Percentiles rank a stretch among this genome's conserved stretches.
phyloP scores from a whole-genome alignment of 2,329 filamentous ascomycete species.

The Mariannaea sp. region DNA sequence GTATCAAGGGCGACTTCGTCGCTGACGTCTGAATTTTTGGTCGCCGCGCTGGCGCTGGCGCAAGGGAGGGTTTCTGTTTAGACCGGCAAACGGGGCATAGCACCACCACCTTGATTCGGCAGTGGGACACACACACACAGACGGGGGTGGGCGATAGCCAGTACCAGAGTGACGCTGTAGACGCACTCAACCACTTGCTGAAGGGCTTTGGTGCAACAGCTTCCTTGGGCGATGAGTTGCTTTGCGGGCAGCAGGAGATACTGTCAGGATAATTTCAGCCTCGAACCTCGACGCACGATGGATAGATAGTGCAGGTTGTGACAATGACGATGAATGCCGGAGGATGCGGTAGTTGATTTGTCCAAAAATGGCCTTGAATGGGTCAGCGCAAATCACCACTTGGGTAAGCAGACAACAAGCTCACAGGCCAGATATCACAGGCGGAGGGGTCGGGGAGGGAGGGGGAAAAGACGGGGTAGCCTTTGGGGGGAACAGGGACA shows the following conservation, averaged over 20 bases:
- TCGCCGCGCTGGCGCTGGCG: conserved; percentile 15
- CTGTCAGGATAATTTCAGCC: background rate
- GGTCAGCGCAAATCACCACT: conserved; percentile 15
- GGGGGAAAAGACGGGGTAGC: conserved; percentile 22
- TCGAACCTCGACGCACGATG: background rate
- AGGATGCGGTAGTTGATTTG: conserved; percentile 16
- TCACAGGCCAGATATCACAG: conserved; percentile 14
- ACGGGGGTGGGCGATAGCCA: conserved; percentile 11
- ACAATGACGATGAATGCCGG: background rate
- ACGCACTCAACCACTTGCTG: conserved; percentile 12
- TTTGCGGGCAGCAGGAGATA: background rate
- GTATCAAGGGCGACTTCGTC: conserved; percentile 12
- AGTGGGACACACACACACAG: conserved; percentile 17
- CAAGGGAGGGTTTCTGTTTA: conserved; percentile 21
- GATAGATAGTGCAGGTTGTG: background rate
- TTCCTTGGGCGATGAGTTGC: background rate
- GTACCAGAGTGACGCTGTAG: conserved; percentile 7
- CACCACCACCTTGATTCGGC: conserved; percentile 19
- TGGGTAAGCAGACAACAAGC: conserved; percentile 9
- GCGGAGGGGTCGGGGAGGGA: conserved; percentile 22
- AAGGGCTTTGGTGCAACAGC: conserved; percentile 1
- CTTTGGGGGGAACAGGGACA: conserved; percentile 15
- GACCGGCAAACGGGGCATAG: conserved; percentile 19
- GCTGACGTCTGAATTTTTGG: conserved; percentile 6
- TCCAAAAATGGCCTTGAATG: conserved; percentile 13